Conservation (phyloP, 331 rosid genomes). For the Quercus lobata region DNA sequence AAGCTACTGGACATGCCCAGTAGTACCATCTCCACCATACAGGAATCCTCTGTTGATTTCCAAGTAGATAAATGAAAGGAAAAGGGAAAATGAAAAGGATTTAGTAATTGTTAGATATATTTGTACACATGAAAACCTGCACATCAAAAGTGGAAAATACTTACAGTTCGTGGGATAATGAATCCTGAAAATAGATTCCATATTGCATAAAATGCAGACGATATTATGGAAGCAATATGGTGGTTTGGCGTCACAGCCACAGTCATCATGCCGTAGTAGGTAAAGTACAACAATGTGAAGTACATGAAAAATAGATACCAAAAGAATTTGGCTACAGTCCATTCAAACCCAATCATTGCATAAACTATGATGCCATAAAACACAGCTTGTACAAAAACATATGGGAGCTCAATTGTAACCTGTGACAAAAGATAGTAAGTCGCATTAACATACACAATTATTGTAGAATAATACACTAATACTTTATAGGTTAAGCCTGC, state of each 20-base stretch:
- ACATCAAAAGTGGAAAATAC: constrained; percentile 9
- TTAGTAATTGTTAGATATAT: neutral
- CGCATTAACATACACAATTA: neutral
- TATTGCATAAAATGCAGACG: constrained; percentile 36
- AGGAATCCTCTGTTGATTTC: constrained; percentile 39
- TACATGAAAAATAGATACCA: constrained; percentile 80
- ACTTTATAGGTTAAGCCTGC: no score
- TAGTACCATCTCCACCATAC: constrained; percentile 74
- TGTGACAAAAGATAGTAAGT: constrained; percentile 5
- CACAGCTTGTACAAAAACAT: constrained; percentile 51
- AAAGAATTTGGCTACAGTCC: constrained; percentile 46
- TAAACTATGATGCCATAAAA: constrained; percentile 53
- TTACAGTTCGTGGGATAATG: constrained; percentile 38
- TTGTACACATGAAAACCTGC: neutral
- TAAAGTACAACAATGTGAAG: constrained; percentile 63
- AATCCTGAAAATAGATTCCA: constrained; percentile 58
- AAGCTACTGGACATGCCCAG: constrained; percentile 55
- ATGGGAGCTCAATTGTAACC: constrained; percentile 68
- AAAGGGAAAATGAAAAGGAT: neutral
- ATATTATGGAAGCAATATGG: constrained; percentile 36
- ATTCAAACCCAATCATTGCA: constrained; percentile 74
- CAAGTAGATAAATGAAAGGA: neutral
- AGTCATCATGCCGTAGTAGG: constrained; percentile 58
- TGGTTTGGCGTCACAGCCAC: constrained; percentile 42
- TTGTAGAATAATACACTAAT: neutral